phyloP scores from a whole-genome alignment of 1,284 basidiomycete genomes.

The Meripilus lineatus region DNA sequence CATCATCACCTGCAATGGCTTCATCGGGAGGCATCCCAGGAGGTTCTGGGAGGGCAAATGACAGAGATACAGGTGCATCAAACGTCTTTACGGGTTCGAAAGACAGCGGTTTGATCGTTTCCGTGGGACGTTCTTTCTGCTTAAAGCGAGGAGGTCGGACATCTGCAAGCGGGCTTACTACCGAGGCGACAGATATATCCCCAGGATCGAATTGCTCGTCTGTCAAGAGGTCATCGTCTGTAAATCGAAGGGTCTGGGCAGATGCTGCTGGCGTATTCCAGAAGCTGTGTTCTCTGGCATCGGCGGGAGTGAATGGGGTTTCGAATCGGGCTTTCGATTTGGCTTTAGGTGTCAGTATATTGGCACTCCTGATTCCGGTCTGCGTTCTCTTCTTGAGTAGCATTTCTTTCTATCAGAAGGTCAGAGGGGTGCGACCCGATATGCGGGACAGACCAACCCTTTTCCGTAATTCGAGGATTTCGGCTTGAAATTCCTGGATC shows the following conservation, averaged over 20 bases:
- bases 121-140: background rate
- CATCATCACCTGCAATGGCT: slow-evolving; percentile 18
- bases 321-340: slow-evolving; percentile 15
- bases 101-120: background rate
- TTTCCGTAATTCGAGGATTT: slow-evolving; percentile 48
- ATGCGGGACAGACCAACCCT: slow-evolving; percentile 30
- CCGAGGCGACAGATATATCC: too few relatives aligned
- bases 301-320: slow-evolving; percentile 20
- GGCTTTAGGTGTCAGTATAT: slow-evolving; percentile 6
- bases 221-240: slow-evolving; percentile 53
- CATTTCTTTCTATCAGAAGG: slow-evolving; percentile 37
- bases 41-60: background rate
- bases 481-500: slow-evolving; percentile 48
- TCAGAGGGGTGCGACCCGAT: background rate
- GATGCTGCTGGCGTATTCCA: slow-evolving; percentile 56
- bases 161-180: slow-evolving; percentile 49
- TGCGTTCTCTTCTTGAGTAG: slow-evolving; percentile 28
- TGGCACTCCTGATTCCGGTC: slow-evolving; percentile 6
- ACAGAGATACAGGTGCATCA: too few relatives aligned
- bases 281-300: slow-evolving; percentile 47
- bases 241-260: slow-evolving; percentile 54
- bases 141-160: slow-evolving; percentile 38
- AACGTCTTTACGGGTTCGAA: slow-evolving; percentile 2
- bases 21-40: background rate
- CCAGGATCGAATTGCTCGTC: slow-evolving; percentile 61